Percentiles rank a stretch among this genome's conserved stretches.
These are phyloP conservation scores for Prunus yedoensis DNA, from an alignment of 331 rosid genomes.

Conservation along the genomic window DNA sequence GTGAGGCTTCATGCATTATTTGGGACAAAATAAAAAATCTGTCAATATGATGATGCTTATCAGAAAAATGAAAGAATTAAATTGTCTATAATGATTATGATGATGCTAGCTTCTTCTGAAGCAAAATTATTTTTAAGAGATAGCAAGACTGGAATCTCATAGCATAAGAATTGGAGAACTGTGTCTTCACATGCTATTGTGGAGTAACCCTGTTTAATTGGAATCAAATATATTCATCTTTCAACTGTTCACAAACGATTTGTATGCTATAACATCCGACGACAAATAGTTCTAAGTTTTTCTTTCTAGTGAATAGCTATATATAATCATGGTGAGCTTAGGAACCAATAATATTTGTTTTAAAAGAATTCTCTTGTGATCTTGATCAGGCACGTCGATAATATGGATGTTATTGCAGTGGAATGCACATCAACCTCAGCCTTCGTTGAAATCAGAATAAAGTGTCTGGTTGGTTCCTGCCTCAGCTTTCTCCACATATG, in stretches of 20 bases:
- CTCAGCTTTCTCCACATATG: neutral
- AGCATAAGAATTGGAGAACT: neutral
- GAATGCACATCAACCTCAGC: slow-evolving; percentile 59
- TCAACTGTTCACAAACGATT: neutral
- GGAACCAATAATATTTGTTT: neutral
- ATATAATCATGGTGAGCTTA: neutral
- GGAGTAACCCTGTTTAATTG: neutral
- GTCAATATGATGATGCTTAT: neutral
- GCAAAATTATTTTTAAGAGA: neutral
- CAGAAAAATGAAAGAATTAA: neutral
- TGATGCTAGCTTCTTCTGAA: neutral
- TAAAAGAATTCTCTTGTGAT: slow-evolving; percentile 18
- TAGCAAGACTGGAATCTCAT: neutral
- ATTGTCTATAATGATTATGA: neutral
- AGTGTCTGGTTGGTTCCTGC: slow-evolving; percentile 8
- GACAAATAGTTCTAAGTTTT: neutral
- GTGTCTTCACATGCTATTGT: neutral
- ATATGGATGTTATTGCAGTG: slow-evolving; percentile 90
- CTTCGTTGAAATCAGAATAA: slow-evolving; percentile 33
- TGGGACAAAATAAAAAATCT: neutral
- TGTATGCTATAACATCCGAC: neutral
- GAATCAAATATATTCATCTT: neutral
- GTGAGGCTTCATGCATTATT: neutral
- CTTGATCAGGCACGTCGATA: slow-evolving; percentile 69
- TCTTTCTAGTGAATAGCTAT: neutral